A percentile compares a stretch with the other conserved stretches of the same genome.
phyloP scores from a whole-genome alignment of 305 asterid species.

The Fraxinus platypoda region DNA sequence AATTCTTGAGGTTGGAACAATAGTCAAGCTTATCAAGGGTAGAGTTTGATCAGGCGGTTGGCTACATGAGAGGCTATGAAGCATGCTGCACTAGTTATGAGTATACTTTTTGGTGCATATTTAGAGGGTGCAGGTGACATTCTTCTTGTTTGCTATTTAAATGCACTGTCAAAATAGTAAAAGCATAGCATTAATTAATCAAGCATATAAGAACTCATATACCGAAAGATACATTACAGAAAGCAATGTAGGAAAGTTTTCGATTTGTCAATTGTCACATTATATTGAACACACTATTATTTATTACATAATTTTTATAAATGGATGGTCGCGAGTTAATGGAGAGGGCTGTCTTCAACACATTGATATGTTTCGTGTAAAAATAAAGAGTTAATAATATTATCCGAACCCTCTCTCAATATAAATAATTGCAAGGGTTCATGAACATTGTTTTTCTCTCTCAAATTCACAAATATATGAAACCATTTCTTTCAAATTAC shows the following conservation, averaged over 20 bases:
- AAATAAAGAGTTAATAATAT: too few relatives aligned
- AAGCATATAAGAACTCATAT: neutral
- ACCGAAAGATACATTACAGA: neutral
- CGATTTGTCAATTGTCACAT: neutral
- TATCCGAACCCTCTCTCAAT: too few relatives aligned
- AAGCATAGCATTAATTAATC: neutral
- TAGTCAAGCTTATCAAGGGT: constrained; percentile 40
- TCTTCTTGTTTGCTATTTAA: neutral
- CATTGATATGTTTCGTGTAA: too few relatives aligned
- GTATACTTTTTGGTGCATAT: constrained; percentile 28
- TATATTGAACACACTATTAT: too few relatives aligned
- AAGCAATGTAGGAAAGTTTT: neutral
- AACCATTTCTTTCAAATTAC: too few relatives aligned
- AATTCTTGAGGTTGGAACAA: constrained; percentile 33
- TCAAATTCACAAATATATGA: too few relatives aligned
- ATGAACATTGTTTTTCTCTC: too few relatives aligned
- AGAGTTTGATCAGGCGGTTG: constrained; percentile 19
- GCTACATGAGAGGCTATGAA: constrained; percentile 40
- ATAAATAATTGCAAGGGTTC: neutral
- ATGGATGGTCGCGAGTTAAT: too few relatives aligned
- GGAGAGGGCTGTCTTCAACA: too few relatives aligned
- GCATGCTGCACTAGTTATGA: constrained; percentile 35
- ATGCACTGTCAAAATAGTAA: neutral
- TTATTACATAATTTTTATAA: too few relatives aligned
- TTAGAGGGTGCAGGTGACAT: constrained; percentile 18